phyloP scores from a whole-genome alignment of 257 asterid species.

The Penstemon newberryi region DNA sequence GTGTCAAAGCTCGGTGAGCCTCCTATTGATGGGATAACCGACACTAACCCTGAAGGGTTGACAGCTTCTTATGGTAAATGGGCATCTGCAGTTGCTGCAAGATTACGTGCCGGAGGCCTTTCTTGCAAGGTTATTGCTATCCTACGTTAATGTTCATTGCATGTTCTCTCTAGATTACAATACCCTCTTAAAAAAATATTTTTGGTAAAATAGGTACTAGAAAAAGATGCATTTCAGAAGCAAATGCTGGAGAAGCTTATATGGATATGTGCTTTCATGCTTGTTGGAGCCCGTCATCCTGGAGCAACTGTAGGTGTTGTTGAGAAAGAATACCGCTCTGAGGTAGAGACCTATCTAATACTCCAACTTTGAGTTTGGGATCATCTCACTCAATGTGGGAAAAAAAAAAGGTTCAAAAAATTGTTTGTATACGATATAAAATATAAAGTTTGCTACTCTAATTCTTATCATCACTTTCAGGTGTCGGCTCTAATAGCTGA shows the following conservation, averaged over 20 bases:
- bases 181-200: neutral
- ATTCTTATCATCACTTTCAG: constrained; percentile 38
- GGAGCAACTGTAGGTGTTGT: constrained; percentile 92
- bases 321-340: constrained; percentile 82
- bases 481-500: constrained; percentile 77
- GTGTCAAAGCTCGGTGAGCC: constrained; percentile 92
- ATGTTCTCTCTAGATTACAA: neutral
- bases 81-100: constrained; percentile 85
- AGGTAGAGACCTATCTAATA: constrained; percentile 45
- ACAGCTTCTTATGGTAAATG: constrained; percentile 95
- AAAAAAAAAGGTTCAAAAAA: neutral
- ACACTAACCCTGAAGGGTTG: constrained; percentile 91
- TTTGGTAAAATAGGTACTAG: constrained; percentile 65
- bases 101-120: constrained; percentile 80
- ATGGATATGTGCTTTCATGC: constrained; percentile 99
- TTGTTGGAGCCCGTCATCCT: constrained; percentile 97
- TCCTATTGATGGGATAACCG: constrained; percentile 90
- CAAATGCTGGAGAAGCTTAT: constrained; percentile 98
- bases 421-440: too few species aligned
- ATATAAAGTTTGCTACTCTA: neutral
- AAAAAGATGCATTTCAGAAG: constrained; percentile 77
- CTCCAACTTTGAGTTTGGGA: neutral
- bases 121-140: constrained; percentile 73
- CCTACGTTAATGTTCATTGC: neutral
- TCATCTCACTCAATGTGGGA: neutral